A percentile compares a stretch with the other conserved stretches of the same genome.
These are phyloP conservation scores for Candida loeiensis DNA, from an alignment of 805 yeast species.

Conservation along the genomic window DNA sequence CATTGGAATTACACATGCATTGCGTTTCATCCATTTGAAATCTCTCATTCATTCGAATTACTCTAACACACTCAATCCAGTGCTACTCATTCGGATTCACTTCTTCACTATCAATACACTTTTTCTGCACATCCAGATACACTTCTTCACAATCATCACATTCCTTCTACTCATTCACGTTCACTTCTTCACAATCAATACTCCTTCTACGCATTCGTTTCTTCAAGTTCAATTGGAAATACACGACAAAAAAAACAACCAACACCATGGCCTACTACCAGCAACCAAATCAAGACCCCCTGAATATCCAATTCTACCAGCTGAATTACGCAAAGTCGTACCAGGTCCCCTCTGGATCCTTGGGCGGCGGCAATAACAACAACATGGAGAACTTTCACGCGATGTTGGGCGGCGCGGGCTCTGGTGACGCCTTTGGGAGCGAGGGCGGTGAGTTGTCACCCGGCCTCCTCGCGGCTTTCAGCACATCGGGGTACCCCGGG, in stretches of 20 bases:
- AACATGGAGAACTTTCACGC: slow-evolving; percentile 28
- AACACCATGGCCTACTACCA: slow-evolving; percentile 36
- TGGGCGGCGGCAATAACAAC: slow-evolving; percentile 11
- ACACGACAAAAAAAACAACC: slow-evolving; percentile 8
- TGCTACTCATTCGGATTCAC: too few relatives aligned
- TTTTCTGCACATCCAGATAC: too few relatives aligned
- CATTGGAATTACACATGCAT: too few relatives aligned
- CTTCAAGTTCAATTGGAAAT: too few relatives aligned
- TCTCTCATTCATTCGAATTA: too few relatives aligned
- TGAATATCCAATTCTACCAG: slow-evolving; percentile 42
- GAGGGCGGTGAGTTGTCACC: slow-evolving; percentile 55
- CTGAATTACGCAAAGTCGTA: slow-evolving; percentile 33
- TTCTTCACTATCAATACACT: too few relatives aligned
- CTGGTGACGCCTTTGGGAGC: slow-evolving; percentile 26
- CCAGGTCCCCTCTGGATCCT: slow-evolving; percentile 16
- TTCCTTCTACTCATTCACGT: too few relatives aligned
- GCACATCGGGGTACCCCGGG: slow-evolving; percentile 91
- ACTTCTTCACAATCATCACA: too few relatives aligned
- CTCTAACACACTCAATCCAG: too few relatives aligned
- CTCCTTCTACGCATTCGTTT: too few relatives aligned
- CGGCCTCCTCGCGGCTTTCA: slow-evolving; percentile 87
- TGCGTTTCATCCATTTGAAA: too few relatives aligned
- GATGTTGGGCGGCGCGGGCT: slow-evolving; percentile 24
- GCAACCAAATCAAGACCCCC: slow-evolving; percentile 31
- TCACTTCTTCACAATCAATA: too few relatives aligned